Conservation (phyloP, 495 filamentous ascomycete species). For the Aspergillus biplanus region DNA sequence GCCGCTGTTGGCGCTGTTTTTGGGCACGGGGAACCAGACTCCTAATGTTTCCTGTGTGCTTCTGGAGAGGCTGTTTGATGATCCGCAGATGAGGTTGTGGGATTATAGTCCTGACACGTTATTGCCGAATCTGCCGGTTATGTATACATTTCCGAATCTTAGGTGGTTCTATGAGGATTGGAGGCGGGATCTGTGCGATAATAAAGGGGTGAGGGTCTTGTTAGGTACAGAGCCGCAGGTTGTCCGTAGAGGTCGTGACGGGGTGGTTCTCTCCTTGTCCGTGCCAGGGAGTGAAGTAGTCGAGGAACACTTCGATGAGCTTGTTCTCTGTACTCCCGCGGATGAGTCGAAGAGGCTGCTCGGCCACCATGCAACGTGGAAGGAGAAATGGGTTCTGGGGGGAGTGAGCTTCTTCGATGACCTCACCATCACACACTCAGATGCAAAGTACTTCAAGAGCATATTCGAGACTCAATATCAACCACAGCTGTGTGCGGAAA, state of each 20-base stretch:
- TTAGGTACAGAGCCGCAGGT: conserved; percentile 66
- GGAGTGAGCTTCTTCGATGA: conserved; percentile 81
- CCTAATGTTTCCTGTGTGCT: conserved; percentile 75
- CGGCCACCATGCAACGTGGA: conserved; percentile 61
- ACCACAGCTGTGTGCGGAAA: conserved; percentile 50
- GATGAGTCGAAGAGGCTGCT: conserved; percentile 74
- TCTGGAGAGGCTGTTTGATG: conserved; percentile 74
- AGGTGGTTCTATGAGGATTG: conserved; percentile 72
- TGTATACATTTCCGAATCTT: conserved; percentile 82
- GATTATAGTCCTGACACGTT: conserved; percentile 70
- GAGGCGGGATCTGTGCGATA: conserved; percentile 59
- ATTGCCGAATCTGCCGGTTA: conserved; percentile 71
- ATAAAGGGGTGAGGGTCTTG: conserved; percentile 67
- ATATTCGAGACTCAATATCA: conserved; percentile 76
- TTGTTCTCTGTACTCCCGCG: conserved; percentile 70
- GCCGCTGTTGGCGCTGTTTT: conserved; percentile 77
- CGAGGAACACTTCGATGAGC: conserved; percentile 65
- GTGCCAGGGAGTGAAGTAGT: conserved; percentile 7
- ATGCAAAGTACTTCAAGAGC: conserved; percentile 71
- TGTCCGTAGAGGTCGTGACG: conserved; percentile 57
- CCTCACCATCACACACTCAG: conserved; percentile 81
- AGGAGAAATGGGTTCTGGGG: conserved; percentile 69
- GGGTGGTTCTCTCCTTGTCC: conserved; percentile 47
- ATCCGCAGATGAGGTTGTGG: conserved; percentile 77
- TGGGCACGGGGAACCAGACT: conserved; percentile 80